Conservation (phyloP, 495 filamentous ascomycete species). For the Hapsidospora chrysogenum region DNA sequence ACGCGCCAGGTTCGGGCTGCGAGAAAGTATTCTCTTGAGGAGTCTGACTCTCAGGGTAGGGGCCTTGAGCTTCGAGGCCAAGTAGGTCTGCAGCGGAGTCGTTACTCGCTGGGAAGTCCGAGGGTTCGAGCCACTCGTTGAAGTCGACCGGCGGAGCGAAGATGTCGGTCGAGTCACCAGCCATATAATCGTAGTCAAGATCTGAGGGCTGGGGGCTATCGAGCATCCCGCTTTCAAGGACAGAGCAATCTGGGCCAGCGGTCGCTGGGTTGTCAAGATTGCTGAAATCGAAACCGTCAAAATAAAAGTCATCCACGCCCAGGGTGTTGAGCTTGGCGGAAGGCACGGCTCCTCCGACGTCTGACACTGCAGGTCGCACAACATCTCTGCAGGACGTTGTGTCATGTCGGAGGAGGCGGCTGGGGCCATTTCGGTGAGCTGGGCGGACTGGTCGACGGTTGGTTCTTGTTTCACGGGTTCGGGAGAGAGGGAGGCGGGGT, state of each 20-base stretch:
- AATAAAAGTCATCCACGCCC: conserved; percentile 42
- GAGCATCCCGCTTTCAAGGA: conserved; percentile 63
- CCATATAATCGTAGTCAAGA: conserved; percentile 75
- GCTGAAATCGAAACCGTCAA: conserved; percentile 55
- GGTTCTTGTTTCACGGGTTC: conserved; percentile 14
- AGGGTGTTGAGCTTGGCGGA: conserved; percentile 33
- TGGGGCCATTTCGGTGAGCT: conserved; percentile 14
- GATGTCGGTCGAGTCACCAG: conserved; percentile 57
- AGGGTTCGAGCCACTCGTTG: conserved; percentile 34
- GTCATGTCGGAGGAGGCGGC: conserved; percentile 72
- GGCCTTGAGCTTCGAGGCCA: conserved; percentile 16
- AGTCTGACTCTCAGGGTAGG: conserved; percentile 30
- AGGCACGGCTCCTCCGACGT: conserved; percentile 49
- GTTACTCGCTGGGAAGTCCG: conserved; percentile 15
- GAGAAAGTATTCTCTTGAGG: conserved; percentile 43
- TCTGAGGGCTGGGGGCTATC: conserved; percentile 44
- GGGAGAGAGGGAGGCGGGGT: conserved; percentile 37
- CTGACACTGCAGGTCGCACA: conserved; percentile 99
- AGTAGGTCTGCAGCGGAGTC: conserved; percentile 14
- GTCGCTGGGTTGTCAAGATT: conserved; percentile 41
- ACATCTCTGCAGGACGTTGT: conserved; percentile 99
- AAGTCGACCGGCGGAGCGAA: conserved; percentile 29
- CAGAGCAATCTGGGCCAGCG: conserved; percentile 48
- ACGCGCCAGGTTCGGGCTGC: conserved; percentile 87
- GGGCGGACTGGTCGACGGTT: conserved; percentile 8